Percentiles rank a stretch among this genome's conserved stretches.
phyloP scores from a whole-genome alignment of 148 eudicot species.

The Rhododendron vialii region DNA sequence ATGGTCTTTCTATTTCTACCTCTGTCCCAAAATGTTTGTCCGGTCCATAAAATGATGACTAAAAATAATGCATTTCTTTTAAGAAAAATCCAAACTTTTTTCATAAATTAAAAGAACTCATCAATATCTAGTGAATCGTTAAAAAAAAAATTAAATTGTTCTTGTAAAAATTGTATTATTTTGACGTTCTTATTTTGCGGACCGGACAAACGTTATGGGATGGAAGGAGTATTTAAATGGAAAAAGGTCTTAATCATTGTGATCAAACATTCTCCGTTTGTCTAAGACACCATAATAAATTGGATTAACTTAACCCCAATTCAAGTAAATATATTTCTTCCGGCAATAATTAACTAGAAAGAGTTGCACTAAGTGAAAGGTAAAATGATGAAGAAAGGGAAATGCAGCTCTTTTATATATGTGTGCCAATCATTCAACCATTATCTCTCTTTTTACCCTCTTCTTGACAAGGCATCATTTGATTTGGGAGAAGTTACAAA shows the following conservation, averaged over 20 bases:
- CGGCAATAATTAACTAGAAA: slow-evolving; percentile 5
- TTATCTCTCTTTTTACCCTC: background rate
- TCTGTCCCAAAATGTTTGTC: no score
- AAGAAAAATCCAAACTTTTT: no score
- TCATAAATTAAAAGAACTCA: no score
- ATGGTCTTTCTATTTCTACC: background rate
- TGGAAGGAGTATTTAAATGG: background rate
- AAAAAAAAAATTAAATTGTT: no score
- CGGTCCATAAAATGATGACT: no score
- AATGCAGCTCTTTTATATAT: background rate
- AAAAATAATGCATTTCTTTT: no score
- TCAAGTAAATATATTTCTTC: background rate
- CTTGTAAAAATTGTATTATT: no score
- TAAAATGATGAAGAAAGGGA: slow-evolving; percentile 10
- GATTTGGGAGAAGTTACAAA: background rate
- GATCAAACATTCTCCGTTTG: slow-evolving; percentile 14
- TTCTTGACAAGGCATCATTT: background rate
- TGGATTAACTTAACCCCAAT: background rate
- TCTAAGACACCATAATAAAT: background rate
- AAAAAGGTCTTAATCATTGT: background rate
- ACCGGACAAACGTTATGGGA: no score
- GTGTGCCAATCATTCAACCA: background rate
- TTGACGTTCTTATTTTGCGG: no score
- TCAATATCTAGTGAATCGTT: no score
- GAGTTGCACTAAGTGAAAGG: background rate